phyloP scores from a whole-genome alignment of 768 basidiomycete species.

The Brasilioporus rufonigricans region DNA sequence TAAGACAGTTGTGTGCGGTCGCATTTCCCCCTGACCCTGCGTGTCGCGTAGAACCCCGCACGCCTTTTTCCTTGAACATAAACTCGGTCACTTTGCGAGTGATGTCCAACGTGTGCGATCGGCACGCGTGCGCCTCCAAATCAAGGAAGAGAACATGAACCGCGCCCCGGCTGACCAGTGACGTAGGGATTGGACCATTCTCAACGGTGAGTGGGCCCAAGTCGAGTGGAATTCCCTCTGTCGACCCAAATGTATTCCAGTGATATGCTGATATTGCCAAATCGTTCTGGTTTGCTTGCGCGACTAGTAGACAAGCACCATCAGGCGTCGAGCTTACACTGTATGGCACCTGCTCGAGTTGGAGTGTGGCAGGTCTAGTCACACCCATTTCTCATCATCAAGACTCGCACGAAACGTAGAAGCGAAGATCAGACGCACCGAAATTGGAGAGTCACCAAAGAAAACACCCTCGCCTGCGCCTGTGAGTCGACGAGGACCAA shows the following conservation, averaged over 20 bases:
- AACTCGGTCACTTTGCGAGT: constrained; percentile 56
- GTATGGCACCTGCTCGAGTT: constrained; percentile 34
- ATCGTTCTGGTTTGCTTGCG: constrained; percentile 19
- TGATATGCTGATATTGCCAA: constrained; percentile 43
- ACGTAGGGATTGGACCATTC: constrained; percentile 37
- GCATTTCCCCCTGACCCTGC: neutral
- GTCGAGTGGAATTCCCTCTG: constrained; percentile 40
- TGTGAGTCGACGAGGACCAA: constrained; percentile 46
- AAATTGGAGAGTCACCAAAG: constrained; percentile 46
- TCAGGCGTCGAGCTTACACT: constrained; percentile 47
- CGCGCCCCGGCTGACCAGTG: constrained; percentile 40
- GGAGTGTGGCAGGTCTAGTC: constrained; percentile 45
- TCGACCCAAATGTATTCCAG: constrained; percentile 55
- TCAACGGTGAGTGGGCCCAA: constrained; percentile 27
- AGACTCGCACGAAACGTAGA: neutral
- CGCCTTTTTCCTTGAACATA: constrained; percentile 47
- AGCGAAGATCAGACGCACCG: neutral
- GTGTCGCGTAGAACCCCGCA: constrained; percentile 14
- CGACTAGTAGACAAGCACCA: constrained; percentile 48
- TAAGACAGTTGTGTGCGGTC: constrained; percentile 46
- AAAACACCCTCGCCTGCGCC: constrained; percentile 48
- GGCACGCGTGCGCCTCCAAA: constrained; percentile 26
- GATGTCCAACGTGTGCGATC: constrained; percentile 49
- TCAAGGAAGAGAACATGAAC: constrained; percentile 46
- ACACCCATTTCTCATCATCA: neutral